A percentile compares a stretch with the other conserved stretches of the same genome.
These are phyloP conservation scores for Leptodermis oblonga DNA, from an alignment of 257 asterid genomes.

Conservation along the genomic window DNA sequence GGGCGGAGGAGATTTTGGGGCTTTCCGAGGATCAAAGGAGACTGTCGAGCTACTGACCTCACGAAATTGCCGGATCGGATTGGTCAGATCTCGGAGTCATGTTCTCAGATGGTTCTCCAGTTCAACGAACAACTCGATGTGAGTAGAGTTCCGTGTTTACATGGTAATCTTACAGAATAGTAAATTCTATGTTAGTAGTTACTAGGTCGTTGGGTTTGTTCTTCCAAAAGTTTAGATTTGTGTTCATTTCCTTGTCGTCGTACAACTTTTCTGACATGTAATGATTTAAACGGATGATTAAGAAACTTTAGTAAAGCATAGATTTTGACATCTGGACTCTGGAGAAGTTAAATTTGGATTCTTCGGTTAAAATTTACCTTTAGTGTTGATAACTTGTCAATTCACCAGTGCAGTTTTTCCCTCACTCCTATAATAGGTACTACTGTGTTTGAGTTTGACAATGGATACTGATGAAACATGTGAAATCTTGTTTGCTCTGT, in stretches of 20 bases:
- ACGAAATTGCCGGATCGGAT: slow-evolving; percentile 49
- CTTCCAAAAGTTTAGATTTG: not conserved
- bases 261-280: not conserved
- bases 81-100: slow-evolving; percentile 61
- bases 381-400: too few relatives aligned
- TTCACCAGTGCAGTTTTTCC: not conserved
- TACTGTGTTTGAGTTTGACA: not conserved
- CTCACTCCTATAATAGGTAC: not conserved
- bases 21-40: slow-evolving; percentile 51
- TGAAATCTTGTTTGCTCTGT: not conserved
- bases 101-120: slow-evolving; percentile 88
- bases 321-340: not conserved
- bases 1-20: slow-evolving; percentile 67
- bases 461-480: not conserved
- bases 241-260: not conserved
- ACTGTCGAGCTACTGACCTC: slow-evolving; percentile 35
- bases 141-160: slow-evolving; percentile 1
- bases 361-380: not conserved
- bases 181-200: too few relatives aligned
- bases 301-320: not conserved
- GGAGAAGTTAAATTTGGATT: not conserved
- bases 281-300: not conserved
- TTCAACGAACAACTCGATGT: slow-evolving; percentile 60
- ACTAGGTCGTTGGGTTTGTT: not conserved
- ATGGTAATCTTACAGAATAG: too few relatives aligned